These are phyloP conservation scores for Whalleya microplaca DNA, from an alignment of 2,329 filamentous ascomycete species.

Conservation along the genomic window DNA sequence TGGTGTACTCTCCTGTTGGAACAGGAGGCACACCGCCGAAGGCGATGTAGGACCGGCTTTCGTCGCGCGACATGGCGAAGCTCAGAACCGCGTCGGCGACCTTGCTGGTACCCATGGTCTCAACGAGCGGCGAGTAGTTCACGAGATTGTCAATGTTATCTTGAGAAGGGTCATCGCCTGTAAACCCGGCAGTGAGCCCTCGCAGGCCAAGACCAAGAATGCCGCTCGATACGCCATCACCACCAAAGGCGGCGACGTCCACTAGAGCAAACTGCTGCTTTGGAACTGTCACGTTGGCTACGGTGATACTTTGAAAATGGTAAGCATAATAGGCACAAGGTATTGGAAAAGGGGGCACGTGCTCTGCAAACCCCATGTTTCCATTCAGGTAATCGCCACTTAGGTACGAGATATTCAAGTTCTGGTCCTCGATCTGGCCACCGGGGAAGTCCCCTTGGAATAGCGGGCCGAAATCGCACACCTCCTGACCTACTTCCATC, in stretches of 20 bases:
- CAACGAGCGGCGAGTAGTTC: slow-evolving; percentile 35
- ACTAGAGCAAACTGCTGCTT: slow-evolving; percentile 40
- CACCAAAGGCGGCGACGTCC: slow-evolving; percentile 34
- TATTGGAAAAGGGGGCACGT: slow-evolving; percentile 2
- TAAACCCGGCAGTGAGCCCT: slow-evolving; percentile 35
- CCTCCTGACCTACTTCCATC: slow-evolving; percentile 15
- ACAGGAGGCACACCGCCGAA: slow-evolving; percentile 40
- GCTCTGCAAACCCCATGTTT: slow-evolving; percentile 37
- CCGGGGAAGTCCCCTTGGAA: slow-evolving; percentile 36
- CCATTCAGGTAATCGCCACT: slow-evolving; percentile 35
- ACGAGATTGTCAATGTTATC: slow-evolving; percentile 28
- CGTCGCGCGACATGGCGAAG: slow-evolving; percentile 39
- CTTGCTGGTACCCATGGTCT: slow-evolving; percentile 31
- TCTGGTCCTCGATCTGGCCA: slow-evolving; percentile 32
- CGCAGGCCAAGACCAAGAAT: slow-evolving; percentile 39
- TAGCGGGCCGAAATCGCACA: slow-evolving; percentile 35
- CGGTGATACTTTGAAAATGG: slow-evolving; percentile 28
- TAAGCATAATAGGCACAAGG: not conserved
- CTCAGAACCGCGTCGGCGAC: slow-evolving; percentile 33
- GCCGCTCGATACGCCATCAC: slow-evolving; percentile 38
- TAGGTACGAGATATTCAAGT: slow-evolving; percentile 38
- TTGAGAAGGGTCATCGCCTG: slow-evolving; percentile 21
- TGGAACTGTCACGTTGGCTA: slow-evolving; percentile 33
- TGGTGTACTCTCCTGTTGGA: slow-evolving; percentile 32
- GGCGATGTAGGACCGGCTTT: slow-evolving; percentile 36